Base-by-base conservation (phyloP, 75 land plant species). In the Azolla pinnata region DNA sequence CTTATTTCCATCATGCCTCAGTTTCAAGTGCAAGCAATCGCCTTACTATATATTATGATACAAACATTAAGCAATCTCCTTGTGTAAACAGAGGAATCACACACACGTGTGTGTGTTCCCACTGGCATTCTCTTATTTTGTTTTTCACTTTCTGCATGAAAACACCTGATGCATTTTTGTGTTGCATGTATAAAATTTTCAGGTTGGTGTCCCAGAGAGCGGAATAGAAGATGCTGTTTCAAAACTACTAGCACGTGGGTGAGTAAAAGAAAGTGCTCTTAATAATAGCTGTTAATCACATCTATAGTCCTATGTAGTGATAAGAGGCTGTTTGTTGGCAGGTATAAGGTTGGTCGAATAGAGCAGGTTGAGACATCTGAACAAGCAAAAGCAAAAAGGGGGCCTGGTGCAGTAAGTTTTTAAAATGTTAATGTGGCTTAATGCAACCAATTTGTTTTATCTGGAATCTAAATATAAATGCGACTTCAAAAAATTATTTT, bases 191-290 rank as follows among this genome's bases (percentile, higher is more conserved):
- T 14, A 8, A 38, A 8, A 7, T 38, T 7, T 38, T 18, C 67
- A 91, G 97, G 97, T 87, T 62, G 97, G 97, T 35, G 80, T 87
- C 25, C 74, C 93, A 17, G 97, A 91, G 68, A 78, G 83, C 75
- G 97, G 97, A 38, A 84, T 91, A 73, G 97, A 91, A 66, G 93
- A 84, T 67, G 88, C 93, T 62, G 82, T 82, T 60, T 79, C 78
- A 62, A 91, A 84, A 67, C 78, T 91, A 26, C 60, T 82, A 27
- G 86, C 85, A 27, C 81, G 86, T 23, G 97, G 97, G 97, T 87
- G 75, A 71, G 79, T 42, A 20, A 26, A n/a, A 14, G 42, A 7
- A 38, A 38, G 50, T 7, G 40, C 12, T 12, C 40, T 47, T 47
- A 9, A 3, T 47, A 18, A 3, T 47, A 20, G 50, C 19, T 9